These are phyloP conservation scores for Boletellus emodensis DNA, from an alignment of 768 basidiomycete species.

Conservation along the genomic window DNA sequence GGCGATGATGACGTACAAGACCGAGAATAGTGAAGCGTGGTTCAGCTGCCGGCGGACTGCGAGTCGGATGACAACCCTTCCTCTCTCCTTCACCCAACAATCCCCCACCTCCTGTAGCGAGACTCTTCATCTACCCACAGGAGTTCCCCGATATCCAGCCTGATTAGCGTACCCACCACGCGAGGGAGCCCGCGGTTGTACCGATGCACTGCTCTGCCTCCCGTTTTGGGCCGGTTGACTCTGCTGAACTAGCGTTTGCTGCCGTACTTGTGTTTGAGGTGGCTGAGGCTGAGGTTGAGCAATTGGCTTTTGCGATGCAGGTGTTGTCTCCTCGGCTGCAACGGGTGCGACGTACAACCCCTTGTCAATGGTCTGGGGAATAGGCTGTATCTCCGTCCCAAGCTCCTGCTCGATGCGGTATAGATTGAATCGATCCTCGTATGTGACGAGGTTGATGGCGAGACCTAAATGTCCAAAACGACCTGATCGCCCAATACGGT, in stretches of 20 bases:
- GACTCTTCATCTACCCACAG: conserved; percentile 24
- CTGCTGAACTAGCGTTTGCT: conserved; percentile 25
- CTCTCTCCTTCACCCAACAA: not conserved
- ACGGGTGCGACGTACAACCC: conserved; percentile 89
- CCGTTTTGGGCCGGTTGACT: conserved; percentile 25
- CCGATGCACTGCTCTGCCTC: conserved; percentile 25
- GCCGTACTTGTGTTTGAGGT: conserved; percentile 25
- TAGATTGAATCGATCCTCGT: conserved; percentile 96
- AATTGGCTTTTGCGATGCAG: conserved; percentile 40
- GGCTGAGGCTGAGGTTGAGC: conserved; percentile 35
- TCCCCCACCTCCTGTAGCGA: not conserved
- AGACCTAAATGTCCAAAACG: conserved; percentile 96
- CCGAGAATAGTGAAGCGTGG: conserved; percentile 16
- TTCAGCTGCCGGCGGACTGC: conserved; percentile 10
- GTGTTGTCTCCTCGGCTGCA: conserved; percentile 40
- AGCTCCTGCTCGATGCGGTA: conserved; percentile 98
- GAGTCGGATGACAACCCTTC: conserved; percentile 8
- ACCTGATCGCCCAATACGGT: conserved; percentile 96
- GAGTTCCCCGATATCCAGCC: conserved; percentile 27
- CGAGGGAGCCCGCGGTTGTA: conserved; percentile 19
- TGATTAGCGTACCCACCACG: conserved; percentile 24
- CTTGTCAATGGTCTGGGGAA: conserved; percentile 88
- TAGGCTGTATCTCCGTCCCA: conserved; percentile 96
- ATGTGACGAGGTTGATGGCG: conserved; percentile 96
- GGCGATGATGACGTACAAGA: conserved; percentile 8